Base-by-base conservation (phyloP, 1,139 yeast species). In the Scheffersomyces stambukii region DNA sequence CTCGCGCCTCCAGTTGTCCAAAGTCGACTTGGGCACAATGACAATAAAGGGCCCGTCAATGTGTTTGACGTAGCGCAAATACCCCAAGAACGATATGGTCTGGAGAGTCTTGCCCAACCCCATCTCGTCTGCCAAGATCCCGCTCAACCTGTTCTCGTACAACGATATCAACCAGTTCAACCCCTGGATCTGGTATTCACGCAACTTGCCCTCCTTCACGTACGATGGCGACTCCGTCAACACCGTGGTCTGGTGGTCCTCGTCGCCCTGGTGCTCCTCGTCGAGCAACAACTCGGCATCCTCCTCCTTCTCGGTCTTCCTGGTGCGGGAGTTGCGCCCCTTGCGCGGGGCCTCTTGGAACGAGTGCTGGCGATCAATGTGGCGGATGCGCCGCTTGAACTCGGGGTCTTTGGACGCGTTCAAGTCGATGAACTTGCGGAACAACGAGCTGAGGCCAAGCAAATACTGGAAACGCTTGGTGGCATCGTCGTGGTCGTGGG, bases 1-100 rank as follows among this genome's bases (percentile, higher is more conserved):
- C 54, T 91, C 98, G 50, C 97, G 73, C 44, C 85, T 69, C 98
- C 98, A 91, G 55, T 91, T 91, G 52, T 91, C 95, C 35, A 91
- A 63, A 0, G 98, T 91, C 1, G 96, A 85, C 52, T 91, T 91
- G 4, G 98, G 98, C 0, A 89, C 97, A 42, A 89, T 82, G 15
- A 91, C 81, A 28, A 91, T 74, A 50, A 82, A 89, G 0, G 98
- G 98, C 0, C 98, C 98, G 34, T 77, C 78, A n/a, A 84, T 73
- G 25, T 77, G 74, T 42, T 78, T 78, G 35, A 81, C 67, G 47
- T 84, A 85, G 41, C 96, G 68, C 35, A 91, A 64, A 52, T 85
- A 88, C 1, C 96, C 97, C 32, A 91, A 61, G 46, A 91, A 89
- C 5, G 73, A 56, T 23, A 67, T 67, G 5, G 74, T 67, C 40